Evolutionary conservation across 2,329 filamentous ascomycete genomes (phyloP).

Genomic region (Botryotinia convoluta): DNA sequence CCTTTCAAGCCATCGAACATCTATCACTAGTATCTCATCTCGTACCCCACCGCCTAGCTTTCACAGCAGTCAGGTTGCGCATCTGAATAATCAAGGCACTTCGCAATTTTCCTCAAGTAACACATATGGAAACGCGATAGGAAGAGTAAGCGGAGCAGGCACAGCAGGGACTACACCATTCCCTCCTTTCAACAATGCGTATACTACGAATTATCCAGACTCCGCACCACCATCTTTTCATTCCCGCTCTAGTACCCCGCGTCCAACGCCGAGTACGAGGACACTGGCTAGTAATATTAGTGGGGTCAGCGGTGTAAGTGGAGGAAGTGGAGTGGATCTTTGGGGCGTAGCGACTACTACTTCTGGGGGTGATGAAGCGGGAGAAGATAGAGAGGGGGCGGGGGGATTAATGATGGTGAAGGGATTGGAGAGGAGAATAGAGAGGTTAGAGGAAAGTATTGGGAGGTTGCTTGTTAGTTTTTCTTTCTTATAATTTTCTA

Average conservation of each 20-base stretch:
- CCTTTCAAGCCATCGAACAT: constrained; percentile 19
- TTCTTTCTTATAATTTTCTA: not conserved
- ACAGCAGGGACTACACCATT: constrained; percentile 3
- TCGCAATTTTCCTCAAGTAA: not conserved
- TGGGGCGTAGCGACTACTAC: constrained; percentile 34
- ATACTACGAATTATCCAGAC: constrained; percentile 25
- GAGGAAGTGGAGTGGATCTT: constrained; percentile 24
- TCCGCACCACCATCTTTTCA: constrained; percentile 18
- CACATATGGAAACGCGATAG: not conserved
- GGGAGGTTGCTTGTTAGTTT: constrained; percentile 30
- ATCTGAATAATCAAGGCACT: not conserved
- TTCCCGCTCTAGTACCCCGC: constrained; percentile 15
- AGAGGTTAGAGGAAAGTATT: constrained; percentile 34
- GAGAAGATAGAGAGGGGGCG: constrained; percentile 5
- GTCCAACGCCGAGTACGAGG: constrained; percentile 25
- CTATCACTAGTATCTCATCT: not conserved
- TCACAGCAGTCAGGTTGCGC: constrained; percentile 25
- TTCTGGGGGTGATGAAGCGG: constrained; percentile 17
- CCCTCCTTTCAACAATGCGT: constrained; percentile 25
- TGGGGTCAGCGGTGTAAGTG: not conserved
- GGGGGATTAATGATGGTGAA: constrained; percentile 30
- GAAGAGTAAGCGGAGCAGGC: not conserved
- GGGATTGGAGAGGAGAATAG: constrained; percentile 30
- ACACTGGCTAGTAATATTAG: constrained; percentile 18
- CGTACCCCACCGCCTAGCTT: constrained; percentile 25